Percentiles rank a stretch among this genome's conserved stretches.
Evolutionary conservation across 2,329 filamentous ascomycete genomes (phyloP).

Genomic region (Trichoderma arundinaceum): DNA sequence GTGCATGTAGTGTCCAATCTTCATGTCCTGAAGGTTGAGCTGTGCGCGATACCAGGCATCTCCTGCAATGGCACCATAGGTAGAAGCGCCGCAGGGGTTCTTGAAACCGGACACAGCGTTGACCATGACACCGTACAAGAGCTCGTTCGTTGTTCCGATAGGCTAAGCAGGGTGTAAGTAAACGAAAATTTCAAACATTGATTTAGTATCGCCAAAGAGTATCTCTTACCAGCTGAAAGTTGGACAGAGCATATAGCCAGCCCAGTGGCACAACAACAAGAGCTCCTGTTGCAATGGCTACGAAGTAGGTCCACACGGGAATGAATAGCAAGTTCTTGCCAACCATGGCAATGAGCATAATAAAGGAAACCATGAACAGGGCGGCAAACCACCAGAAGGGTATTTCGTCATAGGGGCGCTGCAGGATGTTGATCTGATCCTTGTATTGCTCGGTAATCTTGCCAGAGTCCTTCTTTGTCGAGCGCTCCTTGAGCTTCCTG

Average conservation of each 20-base stretch:
- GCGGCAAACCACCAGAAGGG: conserved; percentile 63
- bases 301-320: conserved; percentile 64
- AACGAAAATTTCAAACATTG: background rate
- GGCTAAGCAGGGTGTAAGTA: conserved; percentile 36
- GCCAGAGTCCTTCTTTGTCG: conserved; percentile 38
- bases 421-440: conserved; percentile 64
- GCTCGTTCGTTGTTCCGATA: conserved; percentile 64
- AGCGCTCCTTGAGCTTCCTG: conserved; percentile 50
- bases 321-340: conserved; percentile 61
- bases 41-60: conserved; percentile 66
- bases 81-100: conserved; percentile 62
- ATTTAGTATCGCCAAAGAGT: background rate
- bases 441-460: conserved; percentile 61
- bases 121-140: conserved; percentile 65
- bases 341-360: conserved; percentile 58
- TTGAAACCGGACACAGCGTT: conserved; percentile 56
- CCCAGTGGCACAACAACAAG: conserved; percentile 62
- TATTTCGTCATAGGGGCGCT: conserved; percentile 62
- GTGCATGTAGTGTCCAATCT: conserved; percentile 70
- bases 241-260: conserved; percentile 65
- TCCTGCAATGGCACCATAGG: conserved; percentile 64
- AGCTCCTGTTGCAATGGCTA: conserved; percentile 60
- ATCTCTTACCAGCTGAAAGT: conserved; percentile 49
- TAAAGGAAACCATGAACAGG: conserved; percentile 55
- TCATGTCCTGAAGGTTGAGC: conserved; percentile 65